A percentile compares a stretch with the other conserved stretches of the same genome.
phyloP scores from a whole-genome alignment of 257 asterid species.

The Ophiorrhiza pumila region DNA sequence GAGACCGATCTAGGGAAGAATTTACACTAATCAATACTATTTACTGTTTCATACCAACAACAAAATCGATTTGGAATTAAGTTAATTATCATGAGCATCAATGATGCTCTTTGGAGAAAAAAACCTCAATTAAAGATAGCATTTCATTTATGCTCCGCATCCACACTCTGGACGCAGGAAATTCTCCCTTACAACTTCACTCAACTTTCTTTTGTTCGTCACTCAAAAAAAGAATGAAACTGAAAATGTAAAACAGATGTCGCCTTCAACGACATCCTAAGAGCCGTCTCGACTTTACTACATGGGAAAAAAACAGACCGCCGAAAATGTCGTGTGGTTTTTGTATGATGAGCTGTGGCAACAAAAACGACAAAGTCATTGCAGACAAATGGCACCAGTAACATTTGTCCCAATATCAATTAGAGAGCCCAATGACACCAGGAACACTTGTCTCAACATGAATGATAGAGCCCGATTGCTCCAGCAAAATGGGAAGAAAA shows the following conservation, averaged over 20 bases:
- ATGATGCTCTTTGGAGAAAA: neutral
- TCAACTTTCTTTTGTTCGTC: neutral
- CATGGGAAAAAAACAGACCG: neutral
- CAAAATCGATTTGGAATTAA: neutral
- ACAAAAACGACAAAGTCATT: neutral
- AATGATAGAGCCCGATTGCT: neutral
- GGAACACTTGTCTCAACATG: slow-evolving; percentile 2
- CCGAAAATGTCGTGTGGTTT: neutral
- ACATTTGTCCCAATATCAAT: neutral
- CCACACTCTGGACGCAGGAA: neutral
- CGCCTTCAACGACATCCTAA: too few relatives aligned
- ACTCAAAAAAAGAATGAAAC: neutral
- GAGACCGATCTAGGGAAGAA: neutral
- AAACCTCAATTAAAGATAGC: neutral
- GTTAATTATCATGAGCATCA: neutral
- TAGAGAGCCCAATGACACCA: neutral
- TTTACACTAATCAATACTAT: neutral
- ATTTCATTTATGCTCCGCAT: slow-evolving; percentile 1
- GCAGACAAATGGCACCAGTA: neutral
- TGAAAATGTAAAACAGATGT: neutral
- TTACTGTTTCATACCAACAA: neutral
- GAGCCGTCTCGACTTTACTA: neutral
- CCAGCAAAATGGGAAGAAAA: neutral
- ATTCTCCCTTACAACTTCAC: neutral
- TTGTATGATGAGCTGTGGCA: neutral